phyloP scores from a whole-genome alignment of 169 alveolate genomes.

The Cryptosporidium ryanae region DNA sequence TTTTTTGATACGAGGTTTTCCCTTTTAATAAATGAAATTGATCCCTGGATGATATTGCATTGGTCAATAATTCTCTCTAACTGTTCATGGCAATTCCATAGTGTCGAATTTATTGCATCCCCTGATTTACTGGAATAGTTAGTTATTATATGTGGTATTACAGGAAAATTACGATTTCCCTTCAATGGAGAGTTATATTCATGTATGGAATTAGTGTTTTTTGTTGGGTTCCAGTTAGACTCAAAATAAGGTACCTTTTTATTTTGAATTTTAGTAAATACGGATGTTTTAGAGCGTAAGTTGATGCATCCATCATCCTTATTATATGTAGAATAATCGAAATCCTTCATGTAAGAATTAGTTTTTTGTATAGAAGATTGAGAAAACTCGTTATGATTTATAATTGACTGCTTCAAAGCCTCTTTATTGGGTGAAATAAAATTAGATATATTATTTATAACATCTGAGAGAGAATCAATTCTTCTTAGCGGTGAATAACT shows the following conservation, averaged over 20 bases:
- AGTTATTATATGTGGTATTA: neutral
- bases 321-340: neutral
- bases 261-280: neutral
- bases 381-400: neutral
- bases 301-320: neutral
- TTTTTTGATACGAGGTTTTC: constrained; percentile 16
- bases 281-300: neutral
- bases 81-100: constrained; percentile 19
- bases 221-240: constrained; percentile 30
- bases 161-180: neutral
- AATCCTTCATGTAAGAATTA: neutral
- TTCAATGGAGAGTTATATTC: neutral
- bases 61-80: constrained; percentile 54
- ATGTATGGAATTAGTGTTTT: neutral
- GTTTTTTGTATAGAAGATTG: neutral
- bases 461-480: constrained; percentile 12
- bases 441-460: constrained; percentile 48
- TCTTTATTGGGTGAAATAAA: neutral
- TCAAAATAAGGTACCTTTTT: constrained; percentile 16
- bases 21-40: constrained; percentile 46
- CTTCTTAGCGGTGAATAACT: constrained; percentile 4
- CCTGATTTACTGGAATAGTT: neutral
- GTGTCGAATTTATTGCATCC: neutral
- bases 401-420: neutral
- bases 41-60: constrained; percentile 35